These are phyloP conservation scores for Phaseolus coccineus DNA, from an alignment of 331 rosid genomes.

Conservation along the genomic window DNA sequence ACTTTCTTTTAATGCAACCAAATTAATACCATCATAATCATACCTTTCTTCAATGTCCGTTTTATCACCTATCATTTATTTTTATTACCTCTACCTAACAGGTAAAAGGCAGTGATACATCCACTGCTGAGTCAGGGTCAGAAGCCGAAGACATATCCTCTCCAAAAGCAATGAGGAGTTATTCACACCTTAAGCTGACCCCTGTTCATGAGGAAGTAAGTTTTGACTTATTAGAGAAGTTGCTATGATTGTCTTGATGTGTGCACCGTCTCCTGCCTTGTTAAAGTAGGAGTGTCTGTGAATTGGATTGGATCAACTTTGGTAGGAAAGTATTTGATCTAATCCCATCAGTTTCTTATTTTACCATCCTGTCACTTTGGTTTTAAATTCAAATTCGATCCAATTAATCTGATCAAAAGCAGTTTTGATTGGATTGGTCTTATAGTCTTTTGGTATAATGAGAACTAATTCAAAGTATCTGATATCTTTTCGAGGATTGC, in stretches of 20 bases:
- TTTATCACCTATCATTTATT: conserved; percentile 10
- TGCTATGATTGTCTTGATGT: conserved; percentile 3
- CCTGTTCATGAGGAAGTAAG: conserved; percentile 98
- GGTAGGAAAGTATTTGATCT: neutral
- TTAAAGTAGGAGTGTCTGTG: neutral
- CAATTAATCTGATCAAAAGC: neutral
- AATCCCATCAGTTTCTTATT: neutral
- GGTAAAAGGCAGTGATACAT: conserved; percentile 94
- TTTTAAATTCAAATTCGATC: neutral
- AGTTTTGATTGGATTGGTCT: too few species aligned
- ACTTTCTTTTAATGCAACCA: conserved; percentile 41
- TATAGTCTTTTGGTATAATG: too few species aligned
- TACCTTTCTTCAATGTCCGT: neutral
- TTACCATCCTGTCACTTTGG: neutral
- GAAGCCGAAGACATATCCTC: conserved; percentile 96
- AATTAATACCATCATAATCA: conserved; percentile 17
- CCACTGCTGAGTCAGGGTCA: conserved; percentile 97
- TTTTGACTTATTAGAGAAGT: conserved; percentile 38
- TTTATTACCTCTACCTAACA: conserved; percentile 50
- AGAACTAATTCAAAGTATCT: too few species aligned
- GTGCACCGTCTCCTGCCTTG: neutral
- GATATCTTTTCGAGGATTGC: conserved; percentile 9
- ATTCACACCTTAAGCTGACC: conserved; percentile 89
- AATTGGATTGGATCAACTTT: neutral
- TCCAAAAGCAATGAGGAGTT: conserved; percentile 80